phyloP scores from a whole-genome alignment of 208 protist genomes.

The Leishmania lainsoni region DNA sequence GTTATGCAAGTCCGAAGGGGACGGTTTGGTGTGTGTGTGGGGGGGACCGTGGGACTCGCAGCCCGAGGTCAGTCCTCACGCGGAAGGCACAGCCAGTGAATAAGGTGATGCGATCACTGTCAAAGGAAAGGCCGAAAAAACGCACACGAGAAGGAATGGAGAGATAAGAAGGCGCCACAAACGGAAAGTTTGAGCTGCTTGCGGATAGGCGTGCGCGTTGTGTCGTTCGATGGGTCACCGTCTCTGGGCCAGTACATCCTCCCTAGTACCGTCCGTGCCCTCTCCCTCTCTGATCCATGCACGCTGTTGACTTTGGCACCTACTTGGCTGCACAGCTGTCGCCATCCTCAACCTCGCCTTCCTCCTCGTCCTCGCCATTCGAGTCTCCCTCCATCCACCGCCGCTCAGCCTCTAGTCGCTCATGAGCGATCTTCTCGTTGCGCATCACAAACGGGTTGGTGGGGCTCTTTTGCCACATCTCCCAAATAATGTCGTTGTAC shows the following conservation, averaged over 20 bases:
- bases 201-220: not conserved
- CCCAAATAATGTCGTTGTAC: constrained; percentile 90
- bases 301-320: not conserved
- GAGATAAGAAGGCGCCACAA: not conserved
- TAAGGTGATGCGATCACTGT: not conserved
- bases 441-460: constrained; percentile 88
- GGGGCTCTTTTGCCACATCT: constrained; percentile 86
- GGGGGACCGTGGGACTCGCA: not conserved
- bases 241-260: not conserved
- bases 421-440: constrained; percentile 56
- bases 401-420: constrained; percentile 72
- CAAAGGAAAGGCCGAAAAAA: not conserved
- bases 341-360: constrained; percentile 19
- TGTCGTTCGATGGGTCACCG: not conserved
- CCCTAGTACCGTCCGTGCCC: not conserved
- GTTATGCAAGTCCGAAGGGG: not conserved
- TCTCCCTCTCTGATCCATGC: not conserved
- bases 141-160: not conserved
- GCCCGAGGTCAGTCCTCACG: not conserved
- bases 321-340: constrained; percentile 15
- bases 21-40: not conserved
- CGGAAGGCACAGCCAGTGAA: not conserved
- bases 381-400: constrained; percentile 76
- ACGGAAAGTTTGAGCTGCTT: not conserved
- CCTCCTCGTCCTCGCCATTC: constrained; percentile 46